Conservation (phyloP, 495 filamentous ascomycete species). For the Annulohypoxylon maeteangense region DNA sequence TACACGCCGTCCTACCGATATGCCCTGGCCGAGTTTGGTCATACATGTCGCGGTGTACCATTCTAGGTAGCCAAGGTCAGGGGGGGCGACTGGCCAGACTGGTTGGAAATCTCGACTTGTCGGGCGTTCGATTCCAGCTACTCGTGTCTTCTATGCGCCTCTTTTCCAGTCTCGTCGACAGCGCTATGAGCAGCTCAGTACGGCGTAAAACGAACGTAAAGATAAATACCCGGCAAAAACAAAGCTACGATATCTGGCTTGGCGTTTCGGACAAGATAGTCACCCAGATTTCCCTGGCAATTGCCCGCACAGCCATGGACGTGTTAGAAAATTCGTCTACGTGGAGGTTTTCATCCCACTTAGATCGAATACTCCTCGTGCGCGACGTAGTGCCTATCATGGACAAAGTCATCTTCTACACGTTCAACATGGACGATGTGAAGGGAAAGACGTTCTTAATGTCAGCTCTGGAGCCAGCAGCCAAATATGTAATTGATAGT, state of each 20-base stretch:
- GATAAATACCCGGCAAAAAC: conserved; percentile 61
- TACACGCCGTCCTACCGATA: conserved; percentile 73
- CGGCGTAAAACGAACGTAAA: conserved; percentile 70
- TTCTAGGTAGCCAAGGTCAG: conserved; percentile 77
- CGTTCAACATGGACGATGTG: conserved; percentile 76
- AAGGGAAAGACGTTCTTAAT: conserved; percentile 67
- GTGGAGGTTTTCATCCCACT: conserved; percentile 79
- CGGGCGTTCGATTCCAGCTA: conserved; percentile 79
- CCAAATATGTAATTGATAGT: conserved; percentile 77
- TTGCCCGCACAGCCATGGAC: conserved; percentile 78
- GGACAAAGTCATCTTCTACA: conserved; percentile 73
- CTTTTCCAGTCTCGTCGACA: conserved; percentile 79
- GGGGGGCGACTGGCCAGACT: conserved; percentile 79
- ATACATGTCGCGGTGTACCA: conserved; percentile 79
- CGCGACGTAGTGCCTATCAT: conserved; percentile 71
- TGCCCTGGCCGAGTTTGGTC: conserved; percentile 88
- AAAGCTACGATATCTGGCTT: conserved; percentile 67
- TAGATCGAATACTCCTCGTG: conserved; percentile 68
- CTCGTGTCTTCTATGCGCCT: conserved; percentile 75
- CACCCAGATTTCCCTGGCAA: conserved; percentile 74
- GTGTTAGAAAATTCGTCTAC: conserved; percentile 81
- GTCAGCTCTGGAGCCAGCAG: conserved; percentile 70
- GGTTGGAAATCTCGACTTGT: conserved; percentile 78
- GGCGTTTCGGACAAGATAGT: conserved; percentile 82
- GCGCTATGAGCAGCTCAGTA: conserved; percentile 77